These are phyloP conservation scores for Pythium insidiosum DNA, from an alignment of 352 stramenopile species.

Conservation along the genomic window DNA sequence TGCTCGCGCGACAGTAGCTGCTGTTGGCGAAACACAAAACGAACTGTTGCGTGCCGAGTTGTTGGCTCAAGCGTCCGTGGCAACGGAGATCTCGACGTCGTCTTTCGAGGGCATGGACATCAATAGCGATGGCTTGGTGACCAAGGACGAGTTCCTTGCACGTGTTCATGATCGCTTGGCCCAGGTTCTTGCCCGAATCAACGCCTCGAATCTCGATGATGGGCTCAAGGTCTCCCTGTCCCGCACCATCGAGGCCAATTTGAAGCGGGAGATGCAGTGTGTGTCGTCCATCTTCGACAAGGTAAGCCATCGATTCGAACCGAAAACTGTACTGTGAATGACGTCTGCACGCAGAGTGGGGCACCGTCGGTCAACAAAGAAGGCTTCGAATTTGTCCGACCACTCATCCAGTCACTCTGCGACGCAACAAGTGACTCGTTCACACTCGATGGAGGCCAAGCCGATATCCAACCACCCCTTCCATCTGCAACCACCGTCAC, in stretches of 20 bases:
- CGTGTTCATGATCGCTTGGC: constrained; percentile 1
- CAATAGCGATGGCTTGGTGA: constrained; percentile 10
- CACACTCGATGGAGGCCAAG: too few species aligned
- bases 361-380: constrained; percentile 1
- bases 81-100: too few species aligned
- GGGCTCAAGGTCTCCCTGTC: constrained; percentile 7
- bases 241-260: constrained; percentile 5
- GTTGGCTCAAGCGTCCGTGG: too few species aligned
- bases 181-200: constrained; percentile 9
- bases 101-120: constrained; percentile 8
- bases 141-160: constrained; percentile 10
- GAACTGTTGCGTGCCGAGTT: too few species aligned
- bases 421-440: too few species aligned
- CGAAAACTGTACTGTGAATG: not conserved
- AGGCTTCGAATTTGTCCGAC: constrained; percentile 12
- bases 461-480: too few species aligned
- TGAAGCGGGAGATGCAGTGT: constrained; percentile 6
- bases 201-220: constrained; percentile 8
- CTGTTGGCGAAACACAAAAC: too few species aligned
- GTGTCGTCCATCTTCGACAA: constrained; percentile 8
- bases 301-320: not conserved
- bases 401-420: constrained; percentile 9
- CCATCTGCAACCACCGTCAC: too few species aligned
- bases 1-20: not conserved
- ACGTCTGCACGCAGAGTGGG: constrained; percentile 10